Evolutionary conservation across 148 eudicot species (phyloP).

Genomic region (Pouteria glomerata): DNA sequence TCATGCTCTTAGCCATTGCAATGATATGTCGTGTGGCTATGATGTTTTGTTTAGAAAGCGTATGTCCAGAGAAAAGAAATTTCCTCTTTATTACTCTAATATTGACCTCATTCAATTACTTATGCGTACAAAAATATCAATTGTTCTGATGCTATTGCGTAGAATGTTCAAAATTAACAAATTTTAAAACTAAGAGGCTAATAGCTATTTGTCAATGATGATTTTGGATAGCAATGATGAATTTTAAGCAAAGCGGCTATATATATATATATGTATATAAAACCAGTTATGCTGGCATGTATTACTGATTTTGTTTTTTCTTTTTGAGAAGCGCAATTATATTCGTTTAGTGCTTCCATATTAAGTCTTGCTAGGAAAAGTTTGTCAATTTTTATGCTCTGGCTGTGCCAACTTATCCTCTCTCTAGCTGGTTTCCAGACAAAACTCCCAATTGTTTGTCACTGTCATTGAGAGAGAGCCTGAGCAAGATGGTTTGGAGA

Average conservation of each 20-base stretch:
- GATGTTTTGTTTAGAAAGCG: background rate
- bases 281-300: background rate
- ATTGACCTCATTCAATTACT: too few relatives aligned
- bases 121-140: background rate
- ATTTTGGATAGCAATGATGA: background rate
- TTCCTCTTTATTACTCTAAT: background rate
- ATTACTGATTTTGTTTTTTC: background rate
- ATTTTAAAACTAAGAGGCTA: background rate
- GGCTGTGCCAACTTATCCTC: background rate
- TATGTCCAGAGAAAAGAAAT: background rate
- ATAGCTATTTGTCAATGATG: background rate
- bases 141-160: too few relatives aligned
- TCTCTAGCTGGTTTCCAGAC: background rate
- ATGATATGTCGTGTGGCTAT: background rate
- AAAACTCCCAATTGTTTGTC: background rate
- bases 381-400: slow-evolving; percentile 7
- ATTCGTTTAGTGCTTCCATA: background rate
- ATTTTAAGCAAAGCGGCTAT: too few relatives aligned
- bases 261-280: too few relatives aligned
- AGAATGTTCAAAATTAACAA: background rate
- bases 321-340: too few relatives aligned
- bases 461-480: background rate
- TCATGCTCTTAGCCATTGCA: background rate
- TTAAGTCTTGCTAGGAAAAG: background rate
- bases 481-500: background rate